Evolutionary conservation across 345 rosid genomes (phyloP).

Genomic region (Eutrema heterophyllum): DNA sequence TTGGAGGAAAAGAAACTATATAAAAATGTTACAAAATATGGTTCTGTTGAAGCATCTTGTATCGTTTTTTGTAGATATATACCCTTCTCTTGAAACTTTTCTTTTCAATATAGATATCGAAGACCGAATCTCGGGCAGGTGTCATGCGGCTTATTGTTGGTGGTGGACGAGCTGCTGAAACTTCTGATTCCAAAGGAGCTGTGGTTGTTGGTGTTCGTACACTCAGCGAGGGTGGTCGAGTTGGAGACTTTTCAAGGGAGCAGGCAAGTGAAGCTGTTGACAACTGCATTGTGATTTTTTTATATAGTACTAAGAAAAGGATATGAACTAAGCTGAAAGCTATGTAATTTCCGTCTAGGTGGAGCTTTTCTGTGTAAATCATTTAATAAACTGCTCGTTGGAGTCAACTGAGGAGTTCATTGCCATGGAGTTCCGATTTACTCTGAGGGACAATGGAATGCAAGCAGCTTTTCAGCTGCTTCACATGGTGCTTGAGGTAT

Average conservation of each 20-base stretch:
- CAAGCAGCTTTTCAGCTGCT: constrained; percentile 96
- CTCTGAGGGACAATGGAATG: constrained; percentile 97
- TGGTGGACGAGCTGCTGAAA: constrained; percentile 96
- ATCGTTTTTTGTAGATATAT: neutral
- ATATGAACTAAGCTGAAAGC: constrained; percentile 1
- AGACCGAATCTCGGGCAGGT: constrained; percentile 81
- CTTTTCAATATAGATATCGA: constrained; percentile 48
- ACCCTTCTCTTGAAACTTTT: neutral
- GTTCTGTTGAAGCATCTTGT: too few species aligned
- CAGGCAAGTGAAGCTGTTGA: constrained; percentile 51
- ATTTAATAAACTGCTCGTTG: constrained; percentile 95
- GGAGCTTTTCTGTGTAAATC: constrained; percentile 97
- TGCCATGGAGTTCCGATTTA: constrained; percentile 98
- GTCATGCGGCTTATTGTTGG: constrained; percentile 99
- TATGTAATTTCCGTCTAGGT: constrained; percentile 43
- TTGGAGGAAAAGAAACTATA: neutral
- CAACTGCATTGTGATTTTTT: neutral
- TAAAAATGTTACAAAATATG: constrained; percentile 3
- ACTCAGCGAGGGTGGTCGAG: constrained; percentile 98
- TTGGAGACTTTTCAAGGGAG: constrained; percentile 96
- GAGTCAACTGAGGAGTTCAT: constrained; percentile 99
- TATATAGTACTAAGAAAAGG: neutral
- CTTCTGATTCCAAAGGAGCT: constrained; percentile 81
- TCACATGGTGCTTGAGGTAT: constrained; percentile 99
- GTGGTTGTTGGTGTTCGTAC: constrained; percentile 97